Base-by-base conservation (phyloP, 257 asterid species). In the Linaria vulgaris region DNA sequence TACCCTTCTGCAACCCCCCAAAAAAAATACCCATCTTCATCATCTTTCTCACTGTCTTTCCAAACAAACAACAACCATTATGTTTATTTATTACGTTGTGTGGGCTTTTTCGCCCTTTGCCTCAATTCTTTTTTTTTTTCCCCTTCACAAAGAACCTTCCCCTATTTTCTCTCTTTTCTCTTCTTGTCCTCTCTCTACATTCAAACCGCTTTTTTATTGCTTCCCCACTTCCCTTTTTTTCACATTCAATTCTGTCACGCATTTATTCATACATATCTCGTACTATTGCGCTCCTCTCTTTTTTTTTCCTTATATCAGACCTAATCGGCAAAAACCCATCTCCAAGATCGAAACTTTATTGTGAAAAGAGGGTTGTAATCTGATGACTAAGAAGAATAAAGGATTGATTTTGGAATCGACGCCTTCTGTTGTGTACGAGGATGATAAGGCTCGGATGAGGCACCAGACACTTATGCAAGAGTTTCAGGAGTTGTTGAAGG, bases 21-120 rank as follows among this genome's bases (percentile, higher is more conserved):
- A 62, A 72, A 62, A 72, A 76, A 72, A 68, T 34, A 45, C 69
- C 71, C 70, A 64, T 55, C 87, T 71, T 79, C 88, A 67, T 82
- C 84, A 73, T 68, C 83, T 19, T 56, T 76, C 63, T 66, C 80
- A 64, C 77, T 76, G 66, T 74, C 86, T 70, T 63, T 69, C 16
- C 15, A 53, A 76, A 65, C 44, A 76, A 64, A 74, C 73, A 72
- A 68, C 25, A 64, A n/a, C n/a, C n/a, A 6, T 27, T 69, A 69
- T 68, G 66, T 69, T 59, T 66, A 62, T 63, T 60, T 30, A 43
- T 19, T 45, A 69, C 76, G 66, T 72, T 71, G 69, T 68, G 88
- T 86, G 95, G 95, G 82, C 86, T 82, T 82, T 82, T 83, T 83
- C 82, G 90, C 82, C 64, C 81, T 82, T 84, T 78, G 74, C 74